These are phyloP conservation scores for Wallacemonas sp. DNA, from an alignment of 208 protist genomes.

Conservation along the genomic window DNA sequence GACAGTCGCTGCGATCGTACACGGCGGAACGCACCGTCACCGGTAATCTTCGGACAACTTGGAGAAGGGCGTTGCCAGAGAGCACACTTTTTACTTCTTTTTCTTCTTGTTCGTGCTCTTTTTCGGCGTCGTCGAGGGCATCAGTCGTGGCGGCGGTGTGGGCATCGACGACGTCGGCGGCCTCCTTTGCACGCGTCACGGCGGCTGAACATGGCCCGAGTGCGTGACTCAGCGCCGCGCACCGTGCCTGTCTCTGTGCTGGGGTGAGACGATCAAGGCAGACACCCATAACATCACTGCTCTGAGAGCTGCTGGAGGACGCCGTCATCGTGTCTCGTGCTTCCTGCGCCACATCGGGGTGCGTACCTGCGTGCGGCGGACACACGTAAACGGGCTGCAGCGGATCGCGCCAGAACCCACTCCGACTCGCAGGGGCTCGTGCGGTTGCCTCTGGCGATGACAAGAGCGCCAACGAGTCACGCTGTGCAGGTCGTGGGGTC, in stretches of 20 bases:
- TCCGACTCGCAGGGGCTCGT: too few relatives aligned
- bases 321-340: neutral
- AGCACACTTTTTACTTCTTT: too few relatives aligned
- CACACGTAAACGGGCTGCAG: neutral
- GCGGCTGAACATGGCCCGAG: neutral
- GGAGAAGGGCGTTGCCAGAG: neutral
- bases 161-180: too few relatives aligned
- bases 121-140: neutral
- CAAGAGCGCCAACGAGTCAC: neutral
- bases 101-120: neutral
- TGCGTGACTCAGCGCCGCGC: neutral
- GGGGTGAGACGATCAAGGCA: neutral
- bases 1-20: constrained; percentile 51
- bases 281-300: constrained; percentile 6
- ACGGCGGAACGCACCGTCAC: constrained; percentile 34
- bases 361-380: neutral
- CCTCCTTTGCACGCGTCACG: too few relatives aligned
- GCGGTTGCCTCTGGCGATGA: too few relatives aligned
- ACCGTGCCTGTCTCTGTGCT: neutral
- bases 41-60: constrained; percentile 19
- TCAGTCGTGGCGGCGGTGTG: too few relatives aligned
- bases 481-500: neutral
- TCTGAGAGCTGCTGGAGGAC: too few relatives aligned
- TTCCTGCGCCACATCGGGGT: neutral
- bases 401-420: constrained; percentile 2